phyloP scores from a whole-genome alignment of 129 eudicot genomes.

The Escallonia herrerae region DNA sequence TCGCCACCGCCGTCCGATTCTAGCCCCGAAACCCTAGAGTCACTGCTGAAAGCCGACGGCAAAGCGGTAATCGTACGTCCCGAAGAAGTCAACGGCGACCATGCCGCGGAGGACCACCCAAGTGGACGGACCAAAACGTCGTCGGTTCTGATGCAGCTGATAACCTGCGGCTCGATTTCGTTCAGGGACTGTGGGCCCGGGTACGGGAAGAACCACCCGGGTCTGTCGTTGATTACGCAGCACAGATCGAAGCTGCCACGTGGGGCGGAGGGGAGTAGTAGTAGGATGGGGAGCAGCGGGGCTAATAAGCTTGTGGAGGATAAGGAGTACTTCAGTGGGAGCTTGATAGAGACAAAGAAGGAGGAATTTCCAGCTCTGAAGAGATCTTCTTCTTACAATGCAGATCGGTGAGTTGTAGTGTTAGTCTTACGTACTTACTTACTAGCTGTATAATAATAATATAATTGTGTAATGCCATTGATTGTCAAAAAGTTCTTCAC shows the following conservation, averaged over 20 bases:
- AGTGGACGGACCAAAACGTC: constrained; percentile 44
- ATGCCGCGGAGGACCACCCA: constrained; percentile 17
- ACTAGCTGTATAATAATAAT: not conserved
- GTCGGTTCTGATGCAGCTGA: constrained; percentile 74
- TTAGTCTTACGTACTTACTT: not conserved
- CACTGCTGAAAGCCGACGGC: constrained; percentile 78
- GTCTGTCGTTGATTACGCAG: constrained; percentile 67
- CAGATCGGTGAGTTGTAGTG: constrained; percentile 42
- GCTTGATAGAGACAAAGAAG: constrained; percentile 79
- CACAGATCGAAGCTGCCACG: constrained; percentile 72
- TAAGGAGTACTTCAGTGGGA: constrained; percentile 94
- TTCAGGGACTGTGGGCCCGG: constrained; percentile 78
- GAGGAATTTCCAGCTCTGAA: constrained; percentile 50
- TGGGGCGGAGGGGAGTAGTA: constrained; percentile 37
- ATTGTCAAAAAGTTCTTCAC: not conserved
- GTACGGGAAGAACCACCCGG: constrained; percentile 45
- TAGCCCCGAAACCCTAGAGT: constrained; percentile 84
- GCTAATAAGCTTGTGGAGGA: constrained; percentile 47
- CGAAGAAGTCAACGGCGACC: constrained; percentile 10
- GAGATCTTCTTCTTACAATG: constrained; percentile 80
- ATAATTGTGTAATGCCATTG: not conserved
- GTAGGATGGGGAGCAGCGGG: constrained; percentile 22
- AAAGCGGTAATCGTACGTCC: constrained; percentile 22
- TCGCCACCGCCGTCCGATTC: constrained; percentile 99
- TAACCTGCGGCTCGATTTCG: constrained; percentile 86